These are phyloP conservation scores for Filobasidium uniguttulatum DNA, from an alignment of 1,284 basidiomycete genomes.

Conservation along the genomic window DNA sequence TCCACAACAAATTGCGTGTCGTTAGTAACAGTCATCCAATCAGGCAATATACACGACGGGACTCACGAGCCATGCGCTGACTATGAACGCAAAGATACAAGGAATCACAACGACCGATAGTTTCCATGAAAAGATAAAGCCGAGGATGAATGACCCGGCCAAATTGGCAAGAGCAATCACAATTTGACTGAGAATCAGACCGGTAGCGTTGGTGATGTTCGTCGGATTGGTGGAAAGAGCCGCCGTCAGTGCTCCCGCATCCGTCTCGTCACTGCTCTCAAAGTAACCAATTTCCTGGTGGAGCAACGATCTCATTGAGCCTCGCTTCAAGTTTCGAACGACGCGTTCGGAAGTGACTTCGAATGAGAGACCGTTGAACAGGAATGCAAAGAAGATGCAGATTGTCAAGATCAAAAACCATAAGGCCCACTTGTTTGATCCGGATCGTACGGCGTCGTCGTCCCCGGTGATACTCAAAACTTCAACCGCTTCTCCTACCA, in stretches of 20 bases:
- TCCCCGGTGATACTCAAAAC: conserved; percentile 15
- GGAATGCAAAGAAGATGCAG: conserved; percentile 14
- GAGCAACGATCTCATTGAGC: conserved; percentile 7
- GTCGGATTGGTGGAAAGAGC: conserved; percentile 30
- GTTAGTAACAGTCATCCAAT: conserved; percentile 9
- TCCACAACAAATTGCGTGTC: conserved; percentile 7
- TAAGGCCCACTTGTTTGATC: conserved; percentile 22
- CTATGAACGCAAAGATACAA: conserved; percentile 21
- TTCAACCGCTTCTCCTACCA: conserved; percentile 25
- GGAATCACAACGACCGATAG: conserved; percentile 30
- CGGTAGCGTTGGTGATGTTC: conserved; percentile 31
- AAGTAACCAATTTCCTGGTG: conserved; percentile 12
- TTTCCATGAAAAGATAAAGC: conserved; percentile 32
- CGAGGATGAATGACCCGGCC: conserved; percentile 32
- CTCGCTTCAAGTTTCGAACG: conserved; percentile 16
- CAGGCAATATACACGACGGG: not conserved
- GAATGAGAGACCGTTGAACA: conserved; percentile 22
- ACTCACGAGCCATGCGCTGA: not conserved
- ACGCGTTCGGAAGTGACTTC: conserved; percentile 24
- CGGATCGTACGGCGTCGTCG: conserved; percentile 13
- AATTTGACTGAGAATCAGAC: conserved; percentile 32
- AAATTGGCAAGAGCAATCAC: conserved; percentile 25
- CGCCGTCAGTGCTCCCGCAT: conserved; percentile 32
- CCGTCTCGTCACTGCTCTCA: conserved; percentile 1
- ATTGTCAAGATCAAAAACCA: conserved; percentile 29